These are phyloP conservation scores for Conoideocrella luteorostrata DNA, from an alignment of 2,329 filamentous ascomycete species.

Conservation along the genomic window DNA sequence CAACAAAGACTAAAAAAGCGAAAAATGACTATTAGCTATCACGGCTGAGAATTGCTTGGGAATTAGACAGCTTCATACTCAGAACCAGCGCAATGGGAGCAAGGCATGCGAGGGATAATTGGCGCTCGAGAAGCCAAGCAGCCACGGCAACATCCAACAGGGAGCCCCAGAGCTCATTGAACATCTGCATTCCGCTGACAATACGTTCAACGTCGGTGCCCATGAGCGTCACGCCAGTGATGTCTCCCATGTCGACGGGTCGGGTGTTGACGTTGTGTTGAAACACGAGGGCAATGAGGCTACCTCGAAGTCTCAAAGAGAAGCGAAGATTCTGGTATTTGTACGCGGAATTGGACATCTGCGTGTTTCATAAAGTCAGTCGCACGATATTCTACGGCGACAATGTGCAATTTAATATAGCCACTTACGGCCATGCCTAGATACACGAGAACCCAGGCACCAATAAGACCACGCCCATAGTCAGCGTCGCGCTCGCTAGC, in stretches of 20 bases:
- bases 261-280: conserved; percentile 25
- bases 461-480: conserved; percentile 35
- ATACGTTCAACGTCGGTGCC: conserved; percentile 40
- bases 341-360: conserved; percentile 21
- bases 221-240: conserved; percentile 40
- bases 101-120: conserved; percentile 41
- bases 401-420: not conserved
- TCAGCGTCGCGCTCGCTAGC: conserved; percentile 19
- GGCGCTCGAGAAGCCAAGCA: conserved; percentile 38
- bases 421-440: conserved; percentile 30
- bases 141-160: conserved; percentile 36
- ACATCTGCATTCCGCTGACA: conserved; percentile 21
- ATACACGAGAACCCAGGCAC: conserved; percentile 33
- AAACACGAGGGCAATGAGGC: conserved; percentile 27
- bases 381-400: not conserved
- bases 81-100: conserved; percentile 17
- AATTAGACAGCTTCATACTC: not conserved
- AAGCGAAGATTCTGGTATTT: not conserved
- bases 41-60: not conserved
- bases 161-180: conserved; percentile 37
- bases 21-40: not conserved
- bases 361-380: conserved; percentile 6
- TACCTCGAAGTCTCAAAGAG: conserved; percentile 18
- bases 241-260: conserved; percentile 26
- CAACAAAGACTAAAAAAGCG: conserved; percentile 15